A percentile compares a stretch with the other conserved stretches of the same genome.
Evolutionary conservation across 225 moss, liverwort and hornwort genomes (phyloP).

Genomic region (Bryoerythrophyllum caledonicum): DNA sequence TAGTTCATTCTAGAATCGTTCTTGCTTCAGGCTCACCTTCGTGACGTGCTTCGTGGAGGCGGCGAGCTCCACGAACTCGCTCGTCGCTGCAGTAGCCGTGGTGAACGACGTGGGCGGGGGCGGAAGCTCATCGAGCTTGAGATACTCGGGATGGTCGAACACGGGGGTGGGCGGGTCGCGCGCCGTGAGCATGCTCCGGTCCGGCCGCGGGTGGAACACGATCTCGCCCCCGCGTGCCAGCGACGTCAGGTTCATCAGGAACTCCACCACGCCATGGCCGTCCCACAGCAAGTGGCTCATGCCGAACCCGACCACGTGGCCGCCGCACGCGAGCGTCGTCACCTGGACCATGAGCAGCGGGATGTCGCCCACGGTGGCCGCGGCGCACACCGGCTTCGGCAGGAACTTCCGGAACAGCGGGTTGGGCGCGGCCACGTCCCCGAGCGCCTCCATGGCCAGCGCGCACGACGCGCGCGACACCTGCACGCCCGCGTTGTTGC

Average conservation of each 20-base stretch:
- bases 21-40: slow-evolving; percentile 21
- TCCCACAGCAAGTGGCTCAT: slow-evolving; percentile 86
- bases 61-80: slow-evolving; percentile 54
- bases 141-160: slow-evolving; percentile 78
- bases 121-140: slow-evolving; percentile 49
- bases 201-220: slow-evolving; percentile 45
- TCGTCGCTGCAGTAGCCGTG: slow-evolving; percentile 47
- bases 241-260: slow-evolving; percentile 73
- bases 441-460: slow-evolving; percentile 65
- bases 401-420: slow-evolving; percentile 63
- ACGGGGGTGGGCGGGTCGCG: slow-evolving; percentile 57
- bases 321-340: slow-evolving; percentile 80
- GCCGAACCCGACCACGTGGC: slow-evolving; percentile 74
- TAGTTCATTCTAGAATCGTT: too few relatives aligned
- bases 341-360: slow-evolving; percentile 88
- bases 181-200: slow-evolving; percentile 63
- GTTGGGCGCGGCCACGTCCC: slow-evolving; percentile 75
- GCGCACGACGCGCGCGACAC: slow-evolving; percentile 58
- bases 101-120: slow-evolving; percentile 51
- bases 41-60: slow-evolving; percentile 47
- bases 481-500: slow-evolving; percentile 72
- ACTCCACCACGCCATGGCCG: slow-evolving; percentile 84
- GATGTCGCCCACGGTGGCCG: slow-evolving; percentile 43
- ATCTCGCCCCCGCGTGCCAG: slow-evolving; percentile 60
- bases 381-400: slow-evolving; percentile 59